Conservation (phyloP, 1,284 basidiomycete species). For the Ustilago curta region DNA sequence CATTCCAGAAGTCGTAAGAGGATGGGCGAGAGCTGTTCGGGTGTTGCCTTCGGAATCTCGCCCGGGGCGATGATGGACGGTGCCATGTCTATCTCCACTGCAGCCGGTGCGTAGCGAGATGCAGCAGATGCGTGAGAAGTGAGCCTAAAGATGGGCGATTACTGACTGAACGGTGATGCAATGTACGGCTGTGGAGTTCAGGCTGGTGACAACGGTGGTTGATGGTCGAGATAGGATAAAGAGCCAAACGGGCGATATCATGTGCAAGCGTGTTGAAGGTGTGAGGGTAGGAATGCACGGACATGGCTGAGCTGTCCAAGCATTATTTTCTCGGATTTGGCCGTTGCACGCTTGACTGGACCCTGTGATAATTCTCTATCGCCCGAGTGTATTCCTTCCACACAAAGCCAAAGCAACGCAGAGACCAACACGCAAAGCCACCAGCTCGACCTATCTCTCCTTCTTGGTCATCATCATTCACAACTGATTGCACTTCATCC, state of each 20-base stretch:
- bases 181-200: not conserved
- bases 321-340: constrained; percentile 32
- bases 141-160: not conserved
- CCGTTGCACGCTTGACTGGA: constrained; percentile 18
- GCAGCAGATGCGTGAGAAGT: not conserved
- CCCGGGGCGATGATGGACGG: constrained; percentile 36
- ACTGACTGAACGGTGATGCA: not conserved
- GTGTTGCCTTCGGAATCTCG: constrained; percentile 52
- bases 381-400: constrained; percentile 3
- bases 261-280: constrained; percentile 4
- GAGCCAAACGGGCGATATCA: not conserved
- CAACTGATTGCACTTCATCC: no score
- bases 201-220: not conserved
- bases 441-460: constrained; percentile 6
- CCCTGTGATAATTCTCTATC: constrained; percentile 15
- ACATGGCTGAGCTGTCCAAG: constrained; percentile 8
- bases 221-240: not conserved
- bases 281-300: constrained; percentile 19
- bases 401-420: not conserved
- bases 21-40: constrained; percentile 52
- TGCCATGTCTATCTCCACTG: constrained; percentile 7
- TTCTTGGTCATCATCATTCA: constrained; percentile 4
- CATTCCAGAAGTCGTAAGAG: constrained; percentile 54
- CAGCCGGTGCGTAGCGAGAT: not conserved
- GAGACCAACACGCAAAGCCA: constrained; percentile 7